phyloP scores from a whole-genome alignment of 2,329 filamentous ascomycete species.

The Periconia sp. region DNA sequence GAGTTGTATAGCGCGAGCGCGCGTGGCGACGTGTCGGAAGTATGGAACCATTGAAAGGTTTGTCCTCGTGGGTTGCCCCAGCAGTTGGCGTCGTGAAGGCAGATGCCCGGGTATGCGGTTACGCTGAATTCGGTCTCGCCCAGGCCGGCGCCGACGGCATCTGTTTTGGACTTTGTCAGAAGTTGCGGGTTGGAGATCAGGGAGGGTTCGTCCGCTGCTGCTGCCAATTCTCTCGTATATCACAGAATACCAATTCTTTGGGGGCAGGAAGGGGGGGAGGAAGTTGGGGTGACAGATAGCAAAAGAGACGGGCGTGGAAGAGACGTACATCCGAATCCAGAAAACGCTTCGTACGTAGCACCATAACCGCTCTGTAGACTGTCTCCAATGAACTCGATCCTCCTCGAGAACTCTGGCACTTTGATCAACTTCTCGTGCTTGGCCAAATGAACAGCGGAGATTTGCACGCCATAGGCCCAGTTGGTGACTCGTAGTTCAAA shows the following conservation, averaged over 20 bases:
- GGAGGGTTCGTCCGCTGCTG: not conserved
- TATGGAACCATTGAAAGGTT: conserved; percentile 60
- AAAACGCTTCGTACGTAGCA: conserved; percentile 60
- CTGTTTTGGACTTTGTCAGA: not conserved
- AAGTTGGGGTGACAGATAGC: not conserved
- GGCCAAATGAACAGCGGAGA: conserved; percentile 55
- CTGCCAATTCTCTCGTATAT: not conserved
- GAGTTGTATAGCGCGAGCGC: conserved; percentile 47
- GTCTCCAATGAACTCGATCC: conserved; percentile 50
- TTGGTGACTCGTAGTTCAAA: conserved; percentile 62
- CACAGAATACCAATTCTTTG: too few relatives aligned
- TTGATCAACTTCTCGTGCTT: conserved; percentile 50
- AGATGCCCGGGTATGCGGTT: conserved; percentile 62
- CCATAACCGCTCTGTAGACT: conserved; percentile 59
- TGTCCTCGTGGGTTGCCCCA: conserved; percentile 50
- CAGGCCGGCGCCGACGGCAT: conserved; percentile 58
- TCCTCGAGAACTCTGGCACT: conserved; percentile 37
- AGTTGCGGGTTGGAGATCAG: not conserved
- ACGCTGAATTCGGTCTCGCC: conserved; percentile 62
- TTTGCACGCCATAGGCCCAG: conserved; percentile 62
- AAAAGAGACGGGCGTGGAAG: not conserved
- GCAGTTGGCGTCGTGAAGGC: conserved; percentile 58
- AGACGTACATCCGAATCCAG: conserved; percentile 52
- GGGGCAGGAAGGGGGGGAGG: not conserved
- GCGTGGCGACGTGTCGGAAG: conserved; percentile 56